Evolutionary conservation across 306 rosid genomes (phyloP).

Genomic region (Erythrophleum fordii): DNA sequence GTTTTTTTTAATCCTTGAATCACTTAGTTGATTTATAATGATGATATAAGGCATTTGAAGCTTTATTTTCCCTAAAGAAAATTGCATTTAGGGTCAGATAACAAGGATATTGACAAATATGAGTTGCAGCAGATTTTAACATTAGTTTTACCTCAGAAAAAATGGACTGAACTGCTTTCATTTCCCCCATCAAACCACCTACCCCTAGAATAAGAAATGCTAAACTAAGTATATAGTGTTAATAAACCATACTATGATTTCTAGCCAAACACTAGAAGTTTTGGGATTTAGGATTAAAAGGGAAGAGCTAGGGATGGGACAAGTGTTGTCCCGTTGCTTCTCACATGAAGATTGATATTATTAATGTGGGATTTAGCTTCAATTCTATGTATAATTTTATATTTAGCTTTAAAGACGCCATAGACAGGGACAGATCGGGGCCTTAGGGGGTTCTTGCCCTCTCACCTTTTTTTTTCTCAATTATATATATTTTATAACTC

Average conservation of each 20-base stretch:
- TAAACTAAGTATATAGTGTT: too few relatives aligned
- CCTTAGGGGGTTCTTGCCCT: too few relatives aligned
- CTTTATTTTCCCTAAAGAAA: slow-evolving; percentile 4
- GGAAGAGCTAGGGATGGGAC: background rate
- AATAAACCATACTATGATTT: background rate
- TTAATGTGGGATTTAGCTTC: background rate
- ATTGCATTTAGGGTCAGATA: slow-evolving; percentile 7
- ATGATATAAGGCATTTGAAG: slow-evolving; percentile 8
- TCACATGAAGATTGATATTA: background rate
- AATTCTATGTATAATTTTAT: background rate
- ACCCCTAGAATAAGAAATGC: background rate
- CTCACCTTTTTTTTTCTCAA: background rate
- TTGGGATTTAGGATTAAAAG: background rate
- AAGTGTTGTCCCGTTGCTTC: background rate
- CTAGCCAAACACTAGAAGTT: background rate
- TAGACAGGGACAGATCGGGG: too few relatives aligned
- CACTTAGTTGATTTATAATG: slow-evolving; percentile 14
- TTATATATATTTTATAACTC: too few relatives aligned
- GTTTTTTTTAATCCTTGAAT: background rate
- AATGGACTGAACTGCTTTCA: slow-evolving; percentile 15
- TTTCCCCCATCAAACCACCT: background rate
- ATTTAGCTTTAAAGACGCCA: background rate
- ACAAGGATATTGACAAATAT: slow-evolving; percentile 1
- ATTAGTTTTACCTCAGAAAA: slow-evolving; percentile 26
- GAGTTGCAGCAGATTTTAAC: background rate